Evolutionary conservation across 2,329 filamentous ascomycete species (phyloP).

Genomic region (Penicillium brevicompactum): DNA sequence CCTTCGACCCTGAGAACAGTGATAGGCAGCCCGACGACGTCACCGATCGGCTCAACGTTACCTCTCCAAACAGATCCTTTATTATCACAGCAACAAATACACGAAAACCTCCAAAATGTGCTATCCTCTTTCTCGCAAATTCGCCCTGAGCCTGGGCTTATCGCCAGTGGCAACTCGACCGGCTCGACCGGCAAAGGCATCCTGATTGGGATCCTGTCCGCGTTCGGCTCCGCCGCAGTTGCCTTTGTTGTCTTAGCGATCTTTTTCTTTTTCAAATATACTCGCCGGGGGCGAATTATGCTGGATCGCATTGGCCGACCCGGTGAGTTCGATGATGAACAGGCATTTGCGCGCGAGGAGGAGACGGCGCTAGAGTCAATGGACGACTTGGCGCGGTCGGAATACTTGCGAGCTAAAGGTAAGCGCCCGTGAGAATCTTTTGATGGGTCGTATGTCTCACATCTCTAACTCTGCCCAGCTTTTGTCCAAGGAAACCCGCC

Average conservation of each 20-base stretch:
- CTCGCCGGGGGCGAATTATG: conserved; percentile 82
- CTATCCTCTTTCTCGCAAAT: conserved; percentile 28
- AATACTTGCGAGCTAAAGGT: conserved; percentile 97
- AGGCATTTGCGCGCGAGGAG: conserved; percentile 91
- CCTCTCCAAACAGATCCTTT: conserved; percentile 13
- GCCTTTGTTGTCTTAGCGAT: conserved; percentile 77
- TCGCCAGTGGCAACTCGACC: conserved; percentile 43
- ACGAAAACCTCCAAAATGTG: conserved; percentile 44
- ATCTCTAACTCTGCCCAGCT: conserved; percentile 55
- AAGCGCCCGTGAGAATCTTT: conserved; percentile 21
- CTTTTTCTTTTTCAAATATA: conserved; percentile 94
- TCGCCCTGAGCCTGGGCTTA: conserved; percentile 25
- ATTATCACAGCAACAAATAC: conserved; percentile 23
- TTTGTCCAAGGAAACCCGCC: conserved; percentile 93
- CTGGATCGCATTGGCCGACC: conserved; percentile 90
- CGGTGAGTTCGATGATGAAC: conserved; percentile 97
- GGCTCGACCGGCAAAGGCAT: conserved; percentile 73
- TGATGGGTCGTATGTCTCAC: conserved; percentile 6
- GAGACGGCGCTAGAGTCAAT: conserved; percentile 91
- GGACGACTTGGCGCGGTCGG: conserved; percentile 87
- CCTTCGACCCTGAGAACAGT: conserved; percentile 38
- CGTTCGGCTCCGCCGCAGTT: conserved; percentile 85
- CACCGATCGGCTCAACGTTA: conserved; percentile 25
- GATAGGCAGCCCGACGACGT: conserved; percentile 31
- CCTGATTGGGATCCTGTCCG: conserved; percentile 90